These are phyloP conservation scores for Agastache rugosa DNA, from an alignment of 257 asterid species.

Conservation along the genomic window DNA sequence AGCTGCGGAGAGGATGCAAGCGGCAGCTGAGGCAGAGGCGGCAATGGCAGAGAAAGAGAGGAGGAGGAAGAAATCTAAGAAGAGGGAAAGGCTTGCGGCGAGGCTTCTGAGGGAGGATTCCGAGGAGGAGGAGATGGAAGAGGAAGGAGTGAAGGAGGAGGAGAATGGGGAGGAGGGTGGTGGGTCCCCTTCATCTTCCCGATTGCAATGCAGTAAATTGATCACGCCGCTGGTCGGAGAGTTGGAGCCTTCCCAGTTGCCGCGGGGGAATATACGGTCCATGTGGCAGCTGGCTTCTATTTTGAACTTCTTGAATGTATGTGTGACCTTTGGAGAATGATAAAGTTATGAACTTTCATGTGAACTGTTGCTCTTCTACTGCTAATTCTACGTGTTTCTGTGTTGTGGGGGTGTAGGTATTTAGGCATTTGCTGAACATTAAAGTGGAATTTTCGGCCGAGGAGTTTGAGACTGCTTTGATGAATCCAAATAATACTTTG, in stretches of 20 bases:
- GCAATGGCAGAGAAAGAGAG: conserved; percentile 59
- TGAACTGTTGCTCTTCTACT: conserved; percentile 20
- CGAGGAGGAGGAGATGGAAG: conserved; percentile 49
- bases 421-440: conserved; percentile 86
- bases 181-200: conserved; percentile 44
- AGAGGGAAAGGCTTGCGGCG: conserved; percentile 59
- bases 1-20: conserved; percentile 84
- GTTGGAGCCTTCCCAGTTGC: conserved; percentile 85
- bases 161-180: conserved; percentile 55
- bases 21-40: conserved; percentile 85
- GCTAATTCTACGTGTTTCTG: conserved; percentile 33
- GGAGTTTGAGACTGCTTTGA: conserved; percentile 95
- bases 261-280: conserved; percentile 82
- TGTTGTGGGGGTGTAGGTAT: conserved; percentile 64
- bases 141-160: conserved; percentile 43
- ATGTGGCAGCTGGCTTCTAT: conserved; percentile 99
- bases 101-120: conserved; percentile 67
- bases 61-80: conserved; percentile 61
- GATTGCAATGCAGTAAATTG: conserved; percentile 59
- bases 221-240: conserved; percentile 79
- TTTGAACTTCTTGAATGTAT: conserved; percentile 89
- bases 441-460: conserved; percentile 90
- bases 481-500: conserved; percentile 78
- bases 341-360: conserved; percentile 14
- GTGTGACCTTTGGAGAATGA: conserved; percentile 37